Evolutionary conservation across 2,329 filamentous ascomycete genomes (phyloP), one percentile per base, ranked within the genome.

Genomic region (Talaromyces amestolkiae): DNA sequence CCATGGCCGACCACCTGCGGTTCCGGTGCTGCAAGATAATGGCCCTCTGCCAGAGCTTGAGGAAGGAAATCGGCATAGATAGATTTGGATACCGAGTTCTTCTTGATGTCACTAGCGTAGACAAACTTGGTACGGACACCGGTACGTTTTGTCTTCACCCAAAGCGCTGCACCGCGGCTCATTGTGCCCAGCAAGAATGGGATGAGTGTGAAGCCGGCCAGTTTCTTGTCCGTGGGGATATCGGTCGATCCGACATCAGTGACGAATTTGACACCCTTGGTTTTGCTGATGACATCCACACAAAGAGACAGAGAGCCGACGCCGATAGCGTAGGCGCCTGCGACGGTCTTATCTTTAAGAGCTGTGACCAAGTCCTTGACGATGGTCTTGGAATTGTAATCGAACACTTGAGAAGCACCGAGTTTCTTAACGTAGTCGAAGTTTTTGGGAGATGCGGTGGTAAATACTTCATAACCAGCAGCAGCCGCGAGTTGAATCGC

Each of bases 1-100:
- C 81, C 81, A 8, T 77, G 74, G 2, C 80, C 80, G 1, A 78
- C 73, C n/a, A 83, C 68, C 15, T 73, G 53, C 1, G 79, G 75
- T 47, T 79, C 74, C 0, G 82, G 81, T 15, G 77, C 77, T 2
- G 78, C 71, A 24, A 73, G 69, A 65, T 78, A 81, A 4, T 71
- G 72, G 3, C 77, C 78, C 1, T 68, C 66, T 15, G 68, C 73
- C 41, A 83, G 68, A n/a, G 80, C 81, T 22, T 72, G 66, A 0
- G 79, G 74, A 15, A 82, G 63, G 65, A 75, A 82, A 41, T 77
- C 69, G 1, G 70, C 69, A 37, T 69, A 69, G 5, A 73, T 73
- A 3, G 67, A 65, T 11, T 68, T 64, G 10, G 67, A 67, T 15
- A 69, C 64, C 17, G 60, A 33, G 22, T 41, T 60, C 37, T 66